phyloP scores from a whole-genome alignment of 139 green algal genomes.

The Tetradesmus lagerheimii region DNA sequence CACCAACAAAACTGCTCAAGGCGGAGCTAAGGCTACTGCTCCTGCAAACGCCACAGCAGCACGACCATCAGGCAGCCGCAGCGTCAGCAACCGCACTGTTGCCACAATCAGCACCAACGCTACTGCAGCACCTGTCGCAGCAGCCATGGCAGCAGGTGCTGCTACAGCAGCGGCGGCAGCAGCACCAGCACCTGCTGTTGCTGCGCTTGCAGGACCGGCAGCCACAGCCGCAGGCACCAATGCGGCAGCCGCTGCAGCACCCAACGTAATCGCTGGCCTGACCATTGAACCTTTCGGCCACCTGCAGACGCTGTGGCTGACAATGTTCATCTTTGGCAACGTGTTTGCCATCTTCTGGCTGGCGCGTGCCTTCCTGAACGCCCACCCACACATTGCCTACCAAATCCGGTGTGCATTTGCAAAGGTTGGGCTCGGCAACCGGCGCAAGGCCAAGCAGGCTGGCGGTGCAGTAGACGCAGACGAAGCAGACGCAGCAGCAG shows the following conservation, averaged over 20 bases:
- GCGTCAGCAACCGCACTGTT: not conserved
- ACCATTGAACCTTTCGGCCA: not conserved
- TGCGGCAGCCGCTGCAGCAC: not conserved
- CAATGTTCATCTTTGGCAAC: conserved; percentile 12
- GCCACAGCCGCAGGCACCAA: not conserved
- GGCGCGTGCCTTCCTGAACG: conserved; percentile 21
- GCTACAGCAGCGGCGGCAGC: not conserved
- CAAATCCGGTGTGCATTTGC: not conserved
- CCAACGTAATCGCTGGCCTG: not conserved
- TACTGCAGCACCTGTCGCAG: not conserved
- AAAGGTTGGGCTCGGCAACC: not conserved
- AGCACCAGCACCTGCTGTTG: not conserved
- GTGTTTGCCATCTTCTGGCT: conserved; percentile 29
- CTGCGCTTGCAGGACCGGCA: not conserved
- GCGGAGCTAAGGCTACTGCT: not conserved
- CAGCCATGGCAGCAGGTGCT: not conserved
- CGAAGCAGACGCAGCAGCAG: not conserved
- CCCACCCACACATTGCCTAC: conserved; percentile 11
- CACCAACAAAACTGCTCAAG: not conserved
- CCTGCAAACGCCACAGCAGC: not conserved
- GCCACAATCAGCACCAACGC: not conserved
- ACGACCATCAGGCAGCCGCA: not conserved
- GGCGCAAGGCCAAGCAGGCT: not conserved
- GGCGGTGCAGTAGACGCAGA: not conserved
- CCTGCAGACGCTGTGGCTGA: not conserved